Conservation (phyloP, 345 rosid species). For the Brassica juncea region DNA sequence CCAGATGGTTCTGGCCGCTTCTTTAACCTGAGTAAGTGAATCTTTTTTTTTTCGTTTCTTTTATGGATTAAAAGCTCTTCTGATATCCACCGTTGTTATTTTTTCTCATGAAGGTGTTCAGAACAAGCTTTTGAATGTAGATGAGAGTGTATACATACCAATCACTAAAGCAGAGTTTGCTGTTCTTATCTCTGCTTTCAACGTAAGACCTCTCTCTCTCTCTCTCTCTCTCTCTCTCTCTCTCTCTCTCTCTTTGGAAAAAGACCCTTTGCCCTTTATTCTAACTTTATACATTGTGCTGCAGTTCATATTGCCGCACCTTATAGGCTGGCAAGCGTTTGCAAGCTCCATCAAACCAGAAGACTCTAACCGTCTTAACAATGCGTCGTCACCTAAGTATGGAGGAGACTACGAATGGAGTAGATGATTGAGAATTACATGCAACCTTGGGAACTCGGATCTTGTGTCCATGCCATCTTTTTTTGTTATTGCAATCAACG, state of each 20-base stretch:
- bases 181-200: constrained; percentile 73
- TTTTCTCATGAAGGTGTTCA: constrained; percentile 66
- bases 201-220: constrained; percentile 48
- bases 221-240: constrained; percentile 20
- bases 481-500: constrained; percentile 18
- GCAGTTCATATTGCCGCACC: constrained; percentile 82
- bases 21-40: constrained; percentile 76
- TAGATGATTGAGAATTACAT: constrained; percentile 44
- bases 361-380: constrained; percentile 47
- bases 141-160: constrained; percentile 83
- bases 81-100: constrained; percentile 18
- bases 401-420: constrained; percentile 85
- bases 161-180: constrained; percentile 77
- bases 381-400: constrained; percentile 55
- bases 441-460: background rate
- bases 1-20: constrained; percentile 96
- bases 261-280: constrained; percentile 1
- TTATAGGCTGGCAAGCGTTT: constrained; percentile 83
- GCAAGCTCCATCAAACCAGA: constrained; percentile 59
- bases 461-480: background rate
- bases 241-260: constrained; percentile 6
- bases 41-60: constrained; percentile 13
- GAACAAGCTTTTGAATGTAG: constrained; percentile 72
- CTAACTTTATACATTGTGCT: background rate
- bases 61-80: constrained; percentile 4